phyloP scores from a whole-genome alignment of 768 basidiomycete species.

The Chlorophyllum brunneum region DNA sequence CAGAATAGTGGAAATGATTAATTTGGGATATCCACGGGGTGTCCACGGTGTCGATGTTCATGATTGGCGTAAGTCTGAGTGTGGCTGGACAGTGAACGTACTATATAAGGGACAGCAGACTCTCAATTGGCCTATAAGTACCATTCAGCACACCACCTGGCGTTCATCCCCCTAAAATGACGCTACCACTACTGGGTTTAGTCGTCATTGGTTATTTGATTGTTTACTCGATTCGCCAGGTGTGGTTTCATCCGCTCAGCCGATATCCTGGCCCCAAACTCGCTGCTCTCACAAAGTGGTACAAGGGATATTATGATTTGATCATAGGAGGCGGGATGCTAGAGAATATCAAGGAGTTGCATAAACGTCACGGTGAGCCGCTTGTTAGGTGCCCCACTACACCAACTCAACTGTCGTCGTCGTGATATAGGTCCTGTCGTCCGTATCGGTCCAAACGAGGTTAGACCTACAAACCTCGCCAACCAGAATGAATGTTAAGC shows the following conservation, averaged over 20 bases:
- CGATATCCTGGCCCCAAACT: slow-evolving; percentile 42
- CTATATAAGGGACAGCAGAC: too few species aligned
- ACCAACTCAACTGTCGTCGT: not conserved
- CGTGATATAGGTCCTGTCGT: slow-evolving; percentile 30
- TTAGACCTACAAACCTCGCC: slow-evolving; percentile 14
- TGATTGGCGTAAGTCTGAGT: too few species aligned
- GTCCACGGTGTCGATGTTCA: too few species aligned
- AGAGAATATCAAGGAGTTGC: slow-evolving; percentile 18
- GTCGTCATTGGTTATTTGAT: too few species aligned
- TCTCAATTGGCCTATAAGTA: too few species aligned
- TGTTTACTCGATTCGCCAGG: too few species aligned
- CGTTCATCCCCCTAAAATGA: too few species aligned
- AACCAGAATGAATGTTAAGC: not conserved
- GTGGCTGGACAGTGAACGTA: too few species aligned
- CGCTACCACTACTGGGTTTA: too few species aligned
- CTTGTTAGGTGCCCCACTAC: not conserved
- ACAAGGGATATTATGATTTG: not conserved
- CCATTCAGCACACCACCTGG: too few species aligned
- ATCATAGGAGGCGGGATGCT: not conserved
- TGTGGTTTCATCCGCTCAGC: slow-evolving; percentile 44
- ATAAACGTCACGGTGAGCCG: slow-evolving; percentile 23
- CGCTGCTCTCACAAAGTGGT: slow-evolving; percentile 32
- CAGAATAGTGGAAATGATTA: too few species aligned
- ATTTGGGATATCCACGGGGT: too few species aligned
- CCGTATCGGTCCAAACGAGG: slow-evolving; percentile 33